phyloP scores from a whole-genome alignment of 2,329 filamentous ascomycete genomes.

The Talaromyces sp. region DNA sequence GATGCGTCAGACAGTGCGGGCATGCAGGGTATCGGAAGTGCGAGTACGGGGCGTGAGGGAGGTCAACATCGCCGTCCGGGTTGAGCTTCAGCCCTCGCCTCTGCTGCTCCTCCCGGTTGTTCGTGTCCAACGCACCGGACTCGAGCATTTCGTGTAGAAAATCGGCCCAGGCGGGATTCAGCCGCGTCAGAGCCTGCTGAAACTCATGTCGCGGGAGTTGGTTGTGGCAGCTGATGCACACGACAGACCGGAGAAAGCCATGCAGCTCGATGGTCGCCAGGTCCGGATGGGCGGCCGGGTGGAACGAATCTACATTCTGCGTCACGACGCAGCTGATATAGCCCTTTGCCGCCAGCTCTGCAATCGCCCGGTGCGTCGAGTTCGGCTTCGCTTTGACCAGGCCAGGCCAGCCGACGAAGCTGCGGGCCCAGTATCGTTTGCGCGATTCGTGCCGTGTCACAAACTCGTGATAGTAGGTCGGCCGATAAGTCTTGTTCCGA shows the following conservation, averaged over 20 bases:
- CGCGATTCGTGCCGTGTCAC: constrained; percentile 72
- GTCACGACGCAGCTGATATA: constrained; percentile 75
- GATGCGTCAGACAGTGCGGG: constrained; percentile 67
- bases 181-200: constrained; percentile 66
- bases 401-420: constrained; percentile 87
- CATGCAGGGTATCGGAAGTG: constrained; percentile 91
- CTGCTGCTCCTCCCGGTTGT: constrained; percentile 66
- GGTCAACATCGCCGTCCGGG: constrained; percentile 89
- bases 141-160: constrained; percentile 70
- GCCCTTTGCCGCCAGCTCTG: constrained; percentile 66
- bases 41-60: constrained; percentile 80
- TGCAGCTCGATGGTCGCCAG: constrained; percentile 80
- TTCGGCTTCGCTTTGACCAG: constrained; percentile 78
- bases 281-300: constrained; percentile 68
- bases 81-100: constrained; percentile 74
- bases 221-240: constrained; percentile 73
- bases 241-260: constrained; percentile 76
- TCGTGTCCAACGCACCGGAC: constrained; percentile 70
- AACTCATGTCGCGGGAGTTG: constrained; percentile 69
- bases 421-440: constrained; percentile 93
- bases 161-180: constrained; percentile 82
- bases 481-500: constrained; percentile 82
- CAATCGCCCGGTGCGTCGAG: constrained; percentile 70
- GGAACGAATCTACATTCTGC: constrained; percentile 97
- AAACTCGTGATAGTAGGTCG: constrained; percentile 93